These are phyloP conservation scores for Cordia subcordata DNA, from an alignment of 257 asterid species.

Conservation along the genomic window DNA sequence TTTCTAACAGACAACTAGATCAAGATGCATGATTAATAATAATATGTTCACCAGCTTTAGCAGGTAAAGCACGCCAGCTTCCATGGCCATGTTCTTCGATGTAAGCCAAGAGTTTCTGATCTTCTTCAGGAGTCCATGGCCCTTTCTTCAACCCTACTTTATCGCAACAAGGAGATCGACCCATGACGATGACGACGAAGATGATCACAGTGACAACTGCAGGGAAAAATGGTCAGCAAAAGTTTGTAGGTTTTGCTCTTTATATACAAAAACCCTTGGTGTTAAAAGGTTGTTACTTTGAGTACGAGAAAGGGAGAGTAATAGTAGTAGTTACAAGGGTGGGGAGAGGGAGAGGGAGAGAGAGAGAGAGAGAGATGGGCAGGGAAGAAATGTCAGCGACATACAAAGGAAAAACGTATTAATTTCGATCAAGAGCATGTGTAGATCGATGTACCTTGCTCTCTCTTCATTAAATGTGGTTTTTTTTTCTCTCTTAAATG, in stretches of 20 bases:
- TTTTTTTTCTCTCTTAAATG: too few species aligned
- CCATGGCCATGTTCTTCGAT: conserved; percentile 91
- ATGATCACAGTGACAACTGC: too few species aligned
- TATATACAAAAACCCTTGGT: conserved; percentile 4
- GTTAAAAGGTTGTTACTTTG: neutral
- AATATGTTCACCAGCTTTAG: conserved; percentile 57
- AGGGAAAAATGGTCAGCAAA: conserved; percentile 4
- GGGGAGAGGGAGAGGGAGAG: conserved; percentile 3
- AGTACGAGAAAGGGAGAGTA: conserved; percentile 10
- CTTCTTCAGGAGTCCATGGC: conserved; percentile 98
- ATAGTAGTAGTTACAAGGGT: too few species aligned
- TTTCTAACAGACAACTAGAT: neutral
- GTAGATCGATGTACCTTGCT: neutral
- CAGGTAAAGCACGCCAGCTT: conserved; percentile 92
- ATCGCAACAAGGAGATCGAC: conserved; percentile 91
- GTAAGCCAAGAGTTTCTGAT: conserved; percentile 75
- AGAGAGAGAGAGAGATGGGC: conserved; percentile 26
- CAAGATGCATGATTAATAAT: neutral
- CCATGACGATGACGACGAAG: conserved; percentile 41
- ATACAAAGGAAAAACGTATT: conserved; percentile 36
- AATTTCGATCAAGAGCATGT: conserved; percentile 20
- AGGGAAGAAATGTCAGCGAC: conserved; percentile 52
- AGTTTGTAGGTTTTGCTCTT: conserved; percentile 8
- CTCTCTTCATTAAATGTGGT: too few species aligned
- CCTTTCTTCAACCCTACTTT: conserved; percentile 84